These are phyloP conservation scores for Termitomyces heimii DNA, from an alignment of 768 basidiomycete species.

Conservation along the genomic window DNA sequence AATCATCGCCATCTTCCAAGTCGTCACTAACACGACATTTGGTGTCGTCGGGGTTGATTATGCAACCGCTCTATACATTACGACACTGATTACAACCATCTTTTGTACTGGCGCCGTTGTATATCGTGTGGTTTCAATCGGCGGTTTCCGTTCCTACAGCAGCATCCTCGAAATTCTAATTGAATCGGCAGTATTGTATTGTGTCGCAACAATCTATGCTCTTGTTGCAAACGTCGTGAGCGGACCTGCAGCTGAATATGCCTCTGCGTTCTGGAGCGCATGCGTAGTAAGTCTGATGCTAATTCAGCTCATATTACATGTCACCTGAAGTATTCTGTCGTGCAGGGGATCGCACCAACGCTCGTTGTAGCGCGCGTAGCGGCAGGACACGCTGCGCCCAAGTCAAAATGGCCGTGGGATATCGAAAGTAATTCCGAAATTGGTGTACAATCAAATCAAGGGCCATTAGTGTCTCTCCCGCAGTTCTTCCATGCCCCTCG, in stretches of 20 bases:
- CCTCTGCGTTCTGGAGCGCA: slow-evolving; percentile 8
- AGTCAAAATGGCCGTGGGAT: slow-evolving; percentile 6
- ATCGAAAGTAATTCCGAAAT: background rate
- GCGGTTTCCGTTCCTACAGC: slow-evolving; percentile 4
- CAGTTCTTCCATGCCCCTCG: background rate
- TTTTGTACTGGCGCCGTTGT: slow-evolving; percentile 9
- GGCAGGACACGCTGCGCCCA: slow-evolving; percentile 5
- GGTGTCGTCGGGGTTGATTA: slow-evolving; percentile 8
- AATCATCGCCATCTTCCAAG: slow-evolving; percentile 6
- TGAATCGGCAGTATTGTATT: slow-evolving; percentile 8
- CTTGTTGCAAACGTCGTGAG: slow-evolving; percentile 5
- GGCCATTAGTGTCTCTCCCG: background rate
- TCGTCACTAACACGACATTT: slow-evolving; percentile 7
- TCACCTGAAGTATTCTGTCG: background rate
- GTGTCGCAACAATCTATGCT: slow-evolving; percentile 9
- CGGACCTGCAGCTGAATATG: slow-evolving; percentile 8
- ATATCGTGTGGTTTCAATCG: slow-evolving; percentile 5
- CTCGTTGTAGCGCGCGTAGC: slow-evolving; percentile 11
- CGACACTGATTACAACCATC: slow-evolving; percentile 8
- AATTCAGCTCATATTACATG: background rate
- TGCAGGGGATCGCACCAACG: slow-evolving; percentile 12
- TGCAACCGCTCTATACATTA: slow-evolving; percentile 9
- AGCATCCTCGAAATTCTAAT: slow-evolving; percentile 9
- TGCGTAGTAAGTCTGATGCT: slow-evolving; percentile 1
- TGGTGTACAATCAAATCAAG: background rate